Percentiles rank a stretch among this genome's conserved stretches.
Evolutionary conservation across 352 stramenopile genomes (phyloP).

Genomic region (Phytophthora litchii): DNA sequence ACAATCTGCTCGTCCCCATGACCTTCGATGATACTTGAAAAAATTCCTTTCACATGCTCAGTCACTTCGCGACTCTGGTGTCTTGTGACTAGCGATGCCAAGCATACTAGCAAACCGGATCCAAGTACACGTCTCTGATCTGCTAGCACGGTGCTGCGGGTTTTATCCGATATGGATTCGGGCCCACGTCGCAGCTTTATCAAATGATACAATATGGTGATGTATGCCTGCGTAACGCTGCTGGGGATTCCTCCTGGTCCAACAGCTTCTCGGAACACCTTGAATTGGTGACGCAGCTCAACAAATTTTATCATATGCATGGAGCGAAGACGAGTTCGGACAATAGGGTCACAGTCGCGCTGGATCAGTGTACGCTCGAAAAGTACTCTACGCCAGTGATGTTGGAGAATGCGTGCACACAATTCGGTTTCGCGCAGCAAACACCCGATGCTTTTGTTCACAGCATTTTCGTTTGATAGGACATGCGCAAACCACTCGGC

Average conservation of each 20-base stretch:
- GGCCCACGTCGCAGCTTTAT: slow-evolving; percentile 32
- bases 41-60: slow-evolving; percentile 63
- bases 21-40: slow-evolving; percentile 42
- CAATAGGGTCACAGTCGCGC: slow-evolving; percentile 54
- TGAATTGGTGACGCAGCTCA: slow-evolving; percentile 74
- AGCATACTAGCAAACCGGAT: slow-evolving; percentile 58
- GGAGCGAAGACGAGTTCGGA: slow-evolving; percentile 58
- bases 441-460: slow-evolving; percentile 50
- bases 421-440: slow-evolving; percentile 69
- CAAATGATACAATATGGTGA: slow-evolving; percentile 67
- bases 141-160: slow-evolving; percentile 32
- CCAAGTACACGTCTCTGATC: slow-evolving; percentile 59
- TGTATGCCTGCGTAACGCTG: slow-evolving; percentile 56
- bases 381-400: slow-evolving; percentile 69
- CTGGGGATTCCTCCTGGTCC: slow-evolving; percentile 43
- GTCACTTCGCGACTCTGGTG: slow-evolving; percentile 39
- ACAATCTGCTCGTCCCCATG: slow-evolving; percentile 56
- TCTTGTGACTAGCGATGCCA: slow-evolving; percentile 51
- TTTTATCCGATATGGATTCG: slow-evolving; percentile 28
- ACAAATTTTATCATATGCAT: slow-evolving; percentile 82
- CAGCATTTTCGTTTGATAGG: slow-evolving; percentile 69
- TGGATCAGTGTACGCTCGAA: slow-evolving; percentile 57
- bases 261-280: slow-evolving; percentile 56
- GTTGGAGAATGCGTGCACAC: slow-evolving; percentile 75
- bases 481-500: slow-evolving; percentile 66